Conservation (phyloP, 2,329 filamentous ascomycete species). For the Ophiostoma quercus region DNA sequence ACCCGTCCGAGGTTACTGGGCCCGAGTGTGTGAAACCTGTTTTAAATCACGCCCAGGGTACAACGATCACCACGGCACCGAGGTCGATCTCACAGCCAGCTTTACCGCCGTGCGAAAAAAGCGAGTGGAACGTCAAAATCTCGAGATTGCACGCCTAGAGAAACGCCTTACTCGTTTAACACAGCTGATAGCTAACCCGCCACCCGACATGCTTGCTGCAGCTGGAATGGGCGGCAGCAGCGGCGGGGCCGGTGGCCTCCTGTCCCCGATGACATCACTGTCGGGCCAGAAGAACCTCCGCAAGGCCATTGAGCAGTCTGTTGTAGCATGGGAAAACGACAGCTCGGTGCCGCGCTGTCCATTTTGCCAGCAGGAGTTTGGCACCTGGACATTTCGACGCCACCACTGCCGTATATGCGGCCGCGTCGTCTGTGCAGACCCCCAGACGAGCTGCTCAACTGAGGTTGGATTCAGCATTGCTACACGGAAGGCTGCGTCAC, state of each 20-base stretch:
- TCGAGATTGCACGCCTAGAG: constrained; percentile 85
- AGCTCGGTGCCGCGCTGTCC: constrained; percentile 73
- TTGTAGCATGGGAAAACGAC: constrained; percentile 95
- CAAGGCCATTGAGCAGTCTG: constrained; percentile 79
- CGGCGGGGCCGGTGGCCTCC: constrained; percentile 39
- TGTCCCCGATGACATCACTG: constrained; percentile 57
- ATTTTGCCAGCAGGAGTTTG: constrained; percentile 94
- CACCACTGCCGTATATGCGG: constrained; percentile 96
- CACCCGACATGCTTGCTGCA: constrained; percentile 35
- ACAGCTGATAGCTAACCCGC: constrained; percentile 67
- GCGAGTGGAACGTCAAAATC: constrained; percentile 73
- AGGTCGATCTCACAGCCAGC: constrained; percentile 64
- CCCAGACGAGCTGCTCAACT: constrained; percentile 73
- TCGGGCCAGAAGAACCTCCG: constrained; percentile 67
- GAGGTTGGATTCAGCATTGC: constrained; percentile 78
- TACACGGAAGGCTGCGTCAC: constrained; percentile 38
- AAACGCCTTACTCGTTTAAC: constrained; percentile 89
- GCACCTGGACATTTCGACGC: constrained; percentile 82
- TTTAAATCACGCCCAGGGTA: constrained; percentile 96
- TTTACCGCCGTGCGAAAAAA: constrained; percentile 70
- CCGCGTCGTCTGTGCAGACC: constrained; percentile 85
- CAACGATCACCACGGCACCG: constrained; percentile 74
- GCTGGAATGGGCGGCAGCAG: constrained; percentile 11
- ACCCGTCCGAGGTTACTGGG: constrained; percentile 86
- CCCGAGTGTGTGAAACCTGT: constrained; percentile 95